These are phyloP conservation scores for Rhizoclosmatium globosum DNA, from an alignment of 192 early-diverging fungal species.

Conservation along the genomic window DNA sequence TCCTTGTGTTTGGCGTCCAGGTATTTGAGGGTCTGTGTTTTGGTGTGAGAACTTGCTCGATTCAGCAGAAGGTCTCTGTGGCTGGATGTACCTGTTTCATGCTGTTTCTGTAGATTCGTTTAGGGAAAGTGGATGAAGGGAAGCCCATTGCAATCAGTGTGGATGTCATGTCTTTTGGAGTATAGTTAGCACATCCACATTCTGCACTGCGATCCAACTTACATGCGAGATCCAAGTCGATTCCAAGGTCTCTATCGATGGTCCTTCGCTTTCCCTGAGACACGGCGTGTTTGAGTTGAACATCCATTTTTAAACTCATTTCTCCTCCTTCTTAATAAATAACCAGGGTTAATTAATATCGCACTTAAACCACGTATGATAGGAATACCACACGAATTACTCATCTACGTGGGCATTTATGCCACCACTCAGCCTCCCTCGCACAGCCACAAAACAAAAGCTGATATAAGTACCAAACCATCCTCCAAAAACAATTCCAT, in stretches of 20 bases:
- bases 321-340: too few relatives aligned
- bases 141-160: constrained; percentile 66
- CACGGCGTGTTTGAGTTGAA: background rate
- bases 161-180: constrained; percentile 54
- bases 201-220: background rate
- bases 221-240: constrained; percentile 12
- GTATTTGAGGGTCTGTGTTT: constrained; percentile 49
- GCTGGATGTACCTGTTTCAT: constrained; percentile 50
- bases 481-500: too few relatives aligned
- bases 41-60: background rate
- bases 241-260: background rate
- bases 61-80: background rate
- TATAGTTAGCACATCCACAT: background rate
- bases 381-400: too few relatives aligned
- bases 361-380: too few relatives aligned
- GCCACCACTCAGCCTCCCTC: too few relatives aligned
- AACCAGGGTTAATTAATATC: too few relatives aligned
- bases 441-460: too few relatives aligned
- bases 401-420: too few relatives aligned
- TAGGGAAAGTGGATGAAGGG: constrained; percentile 57
- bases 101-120: constrained; percentile 64
- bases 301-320: too few relatives aligned
- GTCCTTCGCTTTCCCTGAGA: constrained; percentile 4
- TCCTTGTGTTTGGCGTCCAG: constrained; percentile 55
- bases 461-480: too few relatives aligned